These are phyloP conservation scores for Ceriops tagal DNA, from an alignment of 345 rosid species.

Conservation along the genomic window DNA sequence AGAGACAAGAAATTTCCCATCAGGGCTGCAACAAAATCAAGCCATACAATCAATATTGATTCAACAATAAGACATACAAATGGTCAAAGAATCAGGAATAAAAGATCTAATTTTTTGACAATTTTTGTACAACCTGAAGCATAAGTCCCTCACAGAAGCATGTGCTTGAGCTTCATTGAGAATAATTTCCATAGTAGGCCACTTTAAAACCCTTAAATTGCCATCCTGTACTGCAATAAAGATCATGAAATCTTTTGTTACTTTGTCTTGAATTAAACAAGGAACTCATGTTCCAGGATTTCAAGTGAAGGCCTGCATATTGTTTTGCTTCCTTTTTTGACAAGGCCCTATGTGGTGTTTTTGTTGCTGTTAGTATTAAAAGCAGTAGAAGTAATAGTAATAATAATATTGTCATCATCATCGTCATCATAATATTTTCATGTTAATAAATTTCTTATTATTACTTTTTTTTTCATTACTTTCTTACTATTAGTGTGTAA, in stretches of 20 bases:
- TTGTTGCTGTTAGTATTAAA: too few relatives aligned
- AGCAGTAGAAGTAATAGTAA: too few relatives aligned
- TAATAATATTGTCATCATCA: too few relatives aligned
- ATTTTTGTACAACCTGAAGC: slow-evolving; percentile 60
- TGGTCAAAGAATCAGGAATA: slow-evolving; percentile 10
- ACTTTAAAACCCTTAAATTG: slow-evolving; percentile 69
- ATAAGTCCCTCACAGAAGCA: slow-evolving; percentile 55
- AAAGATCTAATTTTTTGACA: slow-evolving; percentile 5
- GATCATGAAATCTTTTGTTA: slow-evolving; percentile 26
- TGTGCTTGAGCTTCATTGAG: slow-evolving; percentile 65
- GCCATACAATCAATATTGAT: slow-evolving; percentile 13
- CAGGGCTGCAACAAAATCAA: slow-evolving; percentile 46
- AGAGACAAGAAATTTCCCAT: slow-evolving; percentile 78
- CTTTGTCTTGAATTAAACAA: not conserved
- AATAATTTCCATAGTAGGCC: slow-evolving; percentile 80
- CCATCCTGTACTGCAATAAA: slow-evolving; percentile 88
- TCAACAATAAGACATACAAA: slow-evolving; percentile 4
- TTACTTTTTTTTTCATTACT: too few relatives aligned
- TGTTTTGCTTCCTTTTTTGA: too few relatives aligned
- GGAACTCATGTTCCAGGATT: too few relatives aligned
- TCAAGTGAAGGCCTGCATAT: too few relatives aligned
- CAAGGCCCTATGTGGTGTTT: too few relatives aligned
- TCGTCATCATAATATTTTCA: too few relatives aligned
- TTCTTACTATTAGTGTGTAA: too few relatives aligned
- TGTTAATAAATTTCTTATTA: too few relatives aligned